Conservation (phyloP, 208 protist species). For the Tritrichomonas foetus region DNA sequence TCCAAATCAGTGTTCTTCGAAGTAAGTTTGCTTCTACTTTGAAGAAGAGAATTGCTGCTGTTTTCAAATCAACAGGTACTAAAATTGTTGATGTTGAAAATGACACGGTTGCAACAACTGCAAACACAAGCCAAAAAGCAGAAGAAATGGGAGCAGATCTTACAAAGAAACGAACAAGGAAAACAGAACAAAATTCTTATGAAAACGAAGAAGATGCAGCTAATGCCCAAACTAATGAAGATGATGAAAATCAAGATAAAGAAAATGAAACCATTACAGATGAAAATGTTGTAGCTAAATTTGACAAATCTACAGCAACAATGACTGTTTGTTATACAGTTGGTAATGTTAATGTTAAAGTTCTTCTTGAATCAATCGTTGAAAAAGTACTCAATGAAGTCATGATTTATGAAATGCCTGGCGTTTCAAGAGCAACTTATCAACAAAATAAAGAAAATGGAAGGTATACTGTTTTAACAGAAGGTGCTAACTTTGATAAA, state of each 20-base stretch:
- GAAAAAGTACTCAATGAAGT: not conserved
- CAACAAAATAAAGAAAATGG: not conserved
- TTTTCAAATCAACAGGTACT: not conserved
- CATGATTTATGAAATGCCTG: not conserved
- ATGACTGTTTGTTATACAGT: not conserved
- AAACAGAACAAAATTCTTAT: constrained; percentile 35
- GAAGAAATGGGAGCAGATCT: constrained; percentile 36
- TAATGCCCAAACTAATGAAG: constrained; percentile 33
- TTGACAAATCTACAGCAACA: not conserved
- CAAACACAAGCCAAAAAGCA: not conserved
- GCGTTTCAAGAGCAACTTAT: not conserved
- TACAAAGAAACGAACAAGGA: not conserved
- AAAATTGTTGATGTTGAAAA: not conserved
- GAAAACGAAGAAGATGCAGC: constrained; percentile 36
- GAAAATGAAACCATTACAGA: constrained; percentile 14
- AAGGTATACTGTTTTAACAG: not conserved
- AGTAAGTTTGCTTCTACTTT: not conserved
- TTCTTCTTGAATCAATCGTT: not conserved
- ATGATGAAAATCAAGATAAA: constrained; percentile 43
- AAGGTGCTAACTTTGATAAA: constrained; percentile 40
- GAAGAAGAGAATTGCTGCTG: constrained; percentile 21
- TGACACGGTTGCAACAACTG: not conserved
- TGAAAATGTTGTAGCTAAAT: not conserved
- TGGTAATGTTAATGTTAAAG: not conserved
- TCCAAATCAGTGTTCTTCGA: not conserved